Evolutionary conservation across 129 eudicot species (phyloP).

Genomic region (sunflower (Helianthus annuus)): HanXRQr2.0-SUNRISE NC_035444.2:33864241-33864740

Average conservation of each 20-base stretch:
- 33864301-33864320: constrained; percentile 11
- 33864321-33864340: constrained; percentile 43
- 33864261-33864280: too few relatives aligned
- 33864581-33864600: constrained; percentile 53
- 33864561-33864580: constrained; percentile 58
- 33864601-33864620: constrained; percentile 72
- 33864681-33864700: neutral
- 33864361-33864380: constrained; percentile 47
- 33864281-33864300: neutral
- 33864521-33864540: constrained; percentile 62
- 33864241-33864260: constrained; percentile 17
- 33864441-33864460: neutral
- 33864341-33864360: constrained; percentile 47
- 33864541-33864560: constrained; percentile 67
- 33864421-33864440: neutral
- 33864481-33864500: neutral
- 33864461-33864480: too few relatives aligned
- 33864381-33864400: constrained; percentile 57
- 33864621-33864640: constrained; percentile 63
- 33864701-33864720: neutral
- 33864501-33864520: constrained; percentile 30
- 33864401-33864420: neutral
- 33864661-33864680: constrained; percentile 55
- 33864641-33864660: constrained; percentile 80
- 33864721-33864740: neutral